Evolutionary conservation across 768 basidiomycete species (phyloP).

Genomic region (Auricularia sp.): DNA sequence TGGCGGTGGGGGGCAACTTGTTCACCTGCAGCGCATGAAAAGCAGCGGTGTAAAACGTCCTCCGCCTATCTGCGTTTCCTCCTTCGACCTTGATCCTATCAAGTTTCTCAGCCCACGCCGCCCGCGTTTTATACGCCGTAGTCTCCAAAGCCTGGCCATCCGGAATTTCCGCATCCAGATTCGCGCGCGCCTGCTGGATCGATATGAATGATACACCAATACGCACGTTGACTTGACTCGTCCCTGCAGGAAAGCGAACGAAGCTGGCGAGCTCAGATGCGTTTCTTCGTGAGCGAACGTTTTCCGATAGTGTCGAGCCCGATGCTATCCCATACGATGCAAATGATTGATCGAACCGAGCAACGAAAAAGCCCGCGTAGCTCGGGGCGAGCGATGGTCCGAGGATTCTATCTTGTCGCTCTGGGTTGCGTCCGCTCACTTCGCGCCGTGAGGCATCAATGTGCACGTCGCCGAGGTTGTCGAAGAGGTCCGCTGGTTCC

Average conservation of each 20-base stretch:
- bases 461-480: conserved; percentile 44
- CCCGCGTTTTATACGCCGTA: conserved; percentile 38
- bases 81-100: conserved; percentile 41
- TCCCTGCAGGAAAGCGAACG: conserved; percentile 18
- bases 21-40: conserved; percentile 52
- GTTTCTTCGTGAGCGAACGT: conserved; percentile 28
- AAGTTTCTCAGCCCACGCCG: conserved; percentile 50
- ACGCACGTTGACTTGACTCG: conserved; percentile 38
- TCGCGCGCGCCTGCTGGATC: conserved; percentile 49
- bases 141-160: conserved; percentile 39
- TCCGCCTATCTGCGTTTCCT: conserved; percentile 36
- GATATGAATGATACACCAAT: conserved; percentile 71
- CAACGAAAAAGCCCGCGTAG: conserved; percentile 39
- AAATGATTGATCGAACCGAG: conserved; percentile 37
- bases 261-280: conserved; percentile 35
- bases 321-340: conserved; percentile 39
- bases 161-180: conserved; percentile 41
- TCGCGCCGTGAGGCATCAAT: conserved; percentile 36
- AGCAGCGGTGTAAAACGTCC: conserved; percentile 47
- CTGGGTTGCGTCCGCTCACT: conserved; percentile 55
- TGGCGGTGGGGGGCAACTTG: neutral
- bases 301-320: conserved; percentile 29
- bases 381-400: conserved; percentile 33
- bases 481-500: conserved; percentile 35
- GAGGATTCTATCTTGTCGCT: conserved; percentile 64